Conservation (phyloP, 2,329 filamentous ascomycete genomes). For the Xylaria sp. region DNA sequence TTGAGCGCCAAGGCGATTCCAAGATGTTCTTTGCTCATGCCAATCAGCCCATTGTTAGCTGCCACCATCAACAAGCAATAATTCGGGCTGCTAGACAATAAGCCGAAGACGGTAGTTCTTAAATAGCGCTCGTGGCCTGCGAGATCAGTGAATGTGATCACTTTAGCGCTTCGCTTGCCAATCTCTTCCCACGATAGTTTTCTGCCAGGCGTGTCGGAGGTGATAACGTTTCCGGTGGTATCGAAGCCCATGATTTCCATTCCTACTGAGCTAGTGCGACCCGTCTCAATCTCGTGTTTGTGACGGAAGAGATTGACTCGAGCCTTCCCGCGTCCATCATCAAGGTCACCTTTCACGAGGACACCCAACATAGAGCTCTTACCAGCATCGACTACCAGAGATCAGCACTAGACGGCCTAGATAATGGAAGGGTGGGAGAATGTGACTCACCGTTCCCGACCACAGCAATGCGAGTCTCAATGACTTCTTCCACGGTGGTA, state of each 20-base stretch:
- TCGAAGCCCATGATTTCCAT: conserved; percentile 99
- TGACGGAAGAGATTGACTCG: conserved; percentile 96
- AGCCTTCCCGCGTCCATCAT: conserved; percentile 93
- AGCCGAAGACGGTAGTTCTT: conserved; percentile 93
- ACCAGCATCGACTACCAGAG: conserved; percentile 81
- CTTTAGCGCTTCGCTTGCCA: conserved; percentile 92
- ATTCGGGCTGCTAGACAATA: conserved; percentile 93
- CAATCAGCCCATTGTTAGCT: conserved; percentile 95
- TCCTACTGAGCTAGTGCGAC: conserved; percentile 93
- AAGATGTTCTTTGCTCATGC: conserved; percentile 98
- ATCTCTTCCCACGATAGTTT: conserved; percentile 97
- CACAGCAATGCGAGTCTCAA: conserved; percentile 95
- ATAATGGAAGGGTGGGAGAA: conserved; percentile 22
- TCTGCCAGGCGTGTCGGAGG: conserved; percentile 83
- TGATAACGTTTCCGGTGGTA: conserved; percentile 82
- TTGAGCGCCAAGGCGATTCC: conserved; percentile 95
- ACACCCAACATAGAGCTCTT: conserved; percentile 98
- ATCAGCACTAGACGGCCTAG: conserved; percentile 13
- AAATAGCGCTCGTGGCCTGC: conserved; percentile 96
- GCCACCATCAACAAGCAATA: conserved; percentile 99
- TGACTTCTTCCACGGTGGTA: conserved; percentile 82
- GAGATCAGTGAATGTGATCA: conserved; percentile 95
- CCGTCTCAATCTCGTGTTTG: conserved; percentile 97
- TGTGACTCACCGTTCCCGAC: conserved; percentile 81
- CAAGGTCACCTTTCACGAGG: conserved; percentile 91